Evolutionary conservation across 2,329 filamentous ascomycete species (phyloP), one percentile per base, ranked within the genome.

Genomic region (Scedosporium minutisporum): DNA sequence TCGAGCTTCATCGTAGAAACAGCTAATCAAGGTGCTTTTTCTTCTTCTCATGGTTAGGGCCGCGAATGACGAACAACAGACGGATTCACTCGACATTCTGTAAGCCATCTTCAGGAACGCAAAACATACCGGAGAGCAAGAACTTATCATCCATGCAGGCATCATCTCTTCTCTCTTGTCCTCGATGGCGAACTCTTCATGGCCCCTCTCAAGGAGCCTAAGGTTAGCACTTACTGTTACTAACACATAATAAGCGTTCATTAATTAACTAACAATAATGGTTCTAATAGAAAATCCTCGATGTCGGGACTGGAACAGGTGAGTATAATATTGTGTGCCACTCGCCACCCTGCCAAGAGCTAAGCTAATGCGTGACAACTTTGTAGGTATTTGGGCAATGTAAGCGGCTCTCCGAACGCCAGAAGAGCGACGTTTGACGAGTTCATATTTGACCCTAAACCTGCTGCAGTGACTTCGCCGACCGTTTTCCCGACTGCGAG

Each of bases 41-140:
- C n/a, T 55, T 23, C 29, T 10, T 6, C 48, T 25, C 23, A 12
- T 4, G 51, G 4, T 3, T 27, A 55, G 51, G 21, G 51, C 51
- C 7, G 51, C 23, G 1, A 72, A 72, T 53, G 71, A 73, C 57
- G 69, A 69, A 41, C 63, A 61, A 23, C 69, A 70, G 23, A 69
- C 63, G 9, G 66, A 72, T 16, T 64, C 67, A 1, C 63, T 70
- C 59, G 71, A 73, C 18, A 67, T 73, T 58, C 65, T 62, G 65
- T 68, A 60, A 62, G 60, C 21, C 21, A 27, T 25, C 5, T 25
- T 27, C 21, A 25, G 10, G 21, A 53, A 53, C 23, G 5, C 21
- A 53, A 21, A 27, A 18, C n/a, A 70, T 67, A 4, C 1, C 12
- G 3, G 21, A 12, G 10, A 21, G 23, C 23, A 1, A 14, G 4